Percentiles rank a stretch among this genome's conserved stretches.
Conservation (phyloP, 768 basidiomycete genomes). For the Kwoniella heveanensis region DNA sequence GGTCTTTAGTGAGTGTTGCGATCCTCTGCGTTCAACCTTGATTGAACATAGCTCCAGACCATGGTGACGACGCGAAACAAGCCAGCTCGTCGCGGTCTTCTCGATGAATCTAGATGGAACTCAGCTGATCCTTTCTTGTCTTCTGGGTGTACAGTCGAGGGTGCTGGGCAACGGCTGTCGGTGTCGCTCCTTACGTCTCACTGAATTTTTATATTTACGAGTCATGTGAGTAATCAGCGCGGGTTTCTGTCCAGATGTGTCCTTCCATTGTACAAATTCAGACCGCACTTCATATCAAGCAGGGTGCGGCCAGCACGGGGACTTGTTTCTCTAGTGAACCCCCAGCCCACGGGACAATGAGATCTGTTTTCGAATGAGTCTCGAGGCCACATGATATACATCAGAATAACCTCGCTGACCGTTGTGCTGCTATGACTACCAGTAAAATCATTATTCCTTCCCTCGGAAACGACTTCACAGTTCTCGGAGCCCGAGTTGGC, state of each 20-base stretch:
- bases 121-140: neutral
- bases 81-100: no score
- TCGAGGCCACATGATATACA: no score
- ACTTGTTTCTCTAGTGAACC: no score
- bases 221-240: constrained; percentile 73
- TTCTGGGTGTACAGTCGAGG: constrained; percentile 33
- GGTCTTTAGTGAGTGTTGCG: constrained; percentile 70
- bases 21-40: neutral
- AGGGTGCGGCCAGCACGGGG: no score
- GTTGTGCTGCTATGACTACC: neutral
- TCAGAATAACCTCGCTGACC: neutral
- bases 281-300: no score
- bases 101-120: no score
- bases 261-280: no score
- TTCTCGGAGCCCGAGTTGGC: constrained; percentile 33
- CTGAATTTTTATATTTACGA: constrained; percentile 97
- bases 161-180: constrained; percentile 58
- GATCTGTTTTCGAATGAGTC: no score
- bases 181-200: constrained; percentile 75
- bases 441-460: constrained; percentile 42
- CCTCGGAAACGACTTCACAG: constrained; percentile 13
- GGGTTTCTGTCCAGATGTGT: no score
- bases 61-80: no score
- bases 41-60: no score
- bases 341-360: no score